Base-by-base conservation (phyloP, 208 protist species). In the Trypanosoma theileri region DNA sequence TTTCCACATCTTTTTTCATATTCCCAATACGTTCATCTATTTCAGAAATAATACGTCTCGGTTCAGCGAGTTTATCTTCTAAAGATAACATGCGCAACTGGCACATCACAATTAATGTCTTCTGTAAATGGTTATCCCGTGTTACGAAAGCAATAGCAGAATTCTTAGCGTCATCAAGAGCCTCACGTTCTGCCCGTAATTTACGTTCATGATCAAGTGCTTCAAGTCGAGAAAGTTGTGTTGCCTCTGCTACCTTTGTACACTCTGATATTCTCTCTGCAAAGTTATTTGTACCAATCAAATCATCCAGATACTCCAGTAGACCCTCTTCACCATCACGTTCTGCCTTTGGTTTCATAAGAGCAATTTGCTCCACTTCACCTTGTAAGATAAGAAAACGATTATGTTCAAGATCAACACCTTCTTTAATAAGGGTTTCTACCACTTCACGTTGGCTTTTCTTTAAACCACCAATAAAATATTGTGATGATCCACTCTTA, bases 341-440 rank as follows among this genome's bases (percentile, higher is more conserved):
- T 56, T 93, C 85, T 13, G 93, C 98, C 77, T 99, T 99, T 52
- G 99, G 98, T 79, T 99, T 99, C 99, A 99, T 99, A 65, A 99
- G 84, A 13, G 99, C 94, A 66, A 99, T 99, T 75, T 97, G 93
- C 77, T 99, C 99, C 31, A 99, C 99, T 84, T 99, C 99, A 50
- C 99, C 99, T 86, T 99, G 99, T 12, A 99, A 85, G 77, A 99
- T 99, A 14, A 99, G 86, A 84, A 99, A 99, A 42, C 99, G 88
- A 75, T 99, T 99, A 92, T 99, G 92, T 71, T 99, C 96, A 16
- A 99, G 88, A 85, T 99, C 99, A 58, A 99, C 95, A 58, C 98
- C 98, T 22, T 98, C 86, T 21, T 62, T 42, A 41, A 95, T 96
- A 17, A 99, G 88, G 22, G 98, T 84, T 13, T 79, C 80, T 66